Percentiles rank a stretch among this genome's conserved stretches.
Conservation (phyloP, 495 filamentous ascomycete genomes). For the Aspergillus homomorphus region DNA sequence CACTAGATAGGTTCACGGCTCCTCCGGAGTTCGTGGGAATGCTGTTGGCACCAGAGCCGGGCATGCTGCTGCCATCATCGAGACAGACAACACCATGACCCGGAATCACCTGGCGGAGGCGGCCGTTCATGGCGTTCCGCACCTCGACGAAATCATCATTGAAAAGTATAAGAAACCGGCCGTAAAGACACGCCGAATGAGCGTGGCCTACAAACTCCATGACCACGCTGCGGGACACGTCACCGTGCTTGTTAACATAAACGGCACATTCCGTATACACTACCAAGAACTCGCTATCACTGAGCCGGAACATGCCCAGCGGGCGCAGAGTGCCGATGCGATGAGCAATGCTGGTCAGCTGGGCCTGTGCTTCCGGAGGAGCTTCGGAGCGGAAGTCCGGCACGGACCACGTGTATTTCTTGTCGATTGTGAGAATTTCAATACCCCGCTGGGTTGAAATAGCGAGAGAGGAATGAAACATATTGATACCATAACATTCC, state of each 20-base stretch:
- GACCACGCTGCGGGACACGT: slow-evolving; percentile 85
- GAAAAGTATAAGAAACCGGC: slow-evolving; percentile 67
- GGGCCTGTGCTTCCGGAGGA: slow-evolving; percentile 50
- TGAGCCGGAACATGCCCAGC: slow-evolving; percentile 94
- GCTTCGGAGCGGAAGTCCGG: slow-evolving; percentile 66
- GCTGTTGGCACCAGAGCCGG: slow-evolving; percentile 33
- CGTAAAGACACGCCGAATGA: slow-evolving; percentile 80
- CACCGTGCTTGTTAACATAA: slow-evolving; percentile 97
- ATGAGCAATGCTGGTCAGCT: slow-evolving; percentile 73
- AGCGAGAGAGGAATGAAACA: slow-evolving; percentile 90
- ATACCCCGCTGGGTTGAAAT: slow-evolving; percentile 90
- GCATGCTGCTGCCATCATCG: slow-evolving; percentile 70
- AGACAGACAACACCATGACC: slow-evolving; percentile 83
- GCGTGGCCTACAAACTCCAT: slow-evolving; percentile 97
- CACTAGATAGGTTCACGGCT: slow-evolving; percentile 27
- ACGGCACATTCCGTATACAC: slow-evolving; percentile 93
- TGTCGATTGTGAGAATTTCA: slow-evolving; percentile 93
- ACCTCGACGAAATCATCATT: slow-evolving; percentile 96
- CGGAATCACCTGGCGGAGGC: slow-evolving; percentile 88
- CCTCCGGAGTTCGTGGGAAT: slow-evolving; percentile 28
- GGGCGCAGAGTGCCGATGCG: slow-evolving; percentile 78
- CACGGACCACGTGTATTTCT: slow-evolving; percentile 87
- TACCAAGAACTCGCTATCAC: slow-evolving; percentile 89
- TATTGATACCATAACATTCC: slow-evolving; percentile 92
- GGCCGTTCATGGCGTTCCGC: slow-evolving; percentile 91